Evolutionary conservation across 2,329 filamentous ascomycete genomes (phyloP).

Genomic region (Ophiostoma fasciatum): DNA sequence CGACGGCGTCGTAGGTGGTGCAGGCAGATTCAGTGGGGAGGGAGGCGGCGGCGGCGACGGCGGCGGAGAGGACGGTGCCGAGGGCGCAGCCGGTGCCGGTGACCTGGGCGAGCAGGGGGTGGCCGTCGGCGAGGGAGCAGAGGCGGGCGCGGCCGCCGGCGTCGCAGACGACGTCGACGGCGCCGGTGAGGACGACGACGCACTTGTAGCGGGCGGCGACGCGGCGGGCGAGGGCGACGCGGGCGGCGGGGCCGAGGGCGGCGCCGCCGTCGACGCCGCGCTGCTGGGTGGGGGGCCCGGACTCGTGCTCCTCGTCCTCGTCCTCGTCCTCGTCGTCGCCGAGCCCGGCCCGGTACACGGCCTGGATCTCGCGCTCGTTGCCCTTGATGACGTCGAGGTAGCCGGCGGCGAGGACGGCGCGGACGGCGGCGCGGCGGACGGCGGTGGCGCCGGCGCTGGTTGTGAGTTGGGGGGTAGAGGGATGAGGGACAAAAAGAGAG

Average conservation of each 20-base stretch:
- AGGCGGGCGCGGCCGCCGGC: conserved; percentile 42
- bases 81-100: conserved; percentile 78
- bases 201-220: conserved; percentile 55
- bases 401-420: conserved; percentile 53
- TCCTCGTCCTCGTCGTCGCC: conserved; percentile 12
- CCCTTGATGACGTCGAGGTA: conserved; percentile 87
- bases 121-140: conserved; percentile 60
- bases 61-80: conserved; percentile 66
- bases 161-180: conserved; percentile 63
- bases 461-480: not conserved
- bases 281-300: conserved; percentile 44
- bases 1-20: conserved; percentile 55
- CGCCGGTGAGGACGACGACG: conserved; percentile 71
- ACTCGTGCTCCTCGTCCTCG: conserved; percentile 11
- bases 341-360: conserved; percentile 43
- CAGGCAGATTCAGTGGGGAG: not conserved
- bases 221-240: conserved; percentile 46
- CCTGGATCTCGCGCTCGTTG: conserved; percentile 76
- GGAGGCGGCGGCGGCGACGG: conserved; percentile 45
- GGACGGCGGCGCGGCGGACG: conserved; percentile 56
- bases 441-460: conserved; percentile 60
- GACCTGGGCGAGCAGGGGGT: conserved; percentile 52
- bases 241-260: conserved; percentile 28
- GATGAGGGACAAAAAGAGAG: not conserved
- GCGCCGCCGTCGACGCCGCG: conserved; percentile 72